These are phyloP conservation scores for Colletotrichum abscissum DNA, from an alignment of 2,329 filamentous ascomycete species.

Conservation along the genomic window DNA sequence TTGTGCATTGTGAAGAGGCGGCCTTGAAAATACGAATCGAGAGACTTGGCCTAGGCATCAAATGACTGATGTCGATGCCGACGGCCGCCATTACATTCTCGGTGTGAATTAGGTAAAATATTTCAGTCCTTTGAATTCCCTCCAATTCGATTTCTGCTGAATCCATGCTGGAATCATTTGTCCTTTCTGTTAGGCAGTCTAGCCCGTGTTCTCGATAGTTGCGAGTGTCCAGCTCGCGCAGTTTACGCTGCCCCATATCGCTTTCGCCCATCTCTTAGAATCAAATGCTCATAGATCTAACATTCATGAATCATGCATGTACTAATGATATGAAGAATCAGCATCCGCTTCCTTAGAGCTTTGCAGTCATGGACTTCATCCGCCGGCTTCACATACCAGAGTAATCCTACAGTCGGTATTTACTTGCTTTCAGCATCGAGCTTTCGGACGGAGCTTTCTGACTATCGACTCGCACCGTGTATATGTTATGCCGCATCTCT, in stretches of 20 bases:
- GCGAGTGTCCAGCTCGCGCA: neutral
- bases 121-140: neutral
- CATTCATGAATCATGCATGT: neutral
- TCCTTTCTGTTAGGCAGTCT: neutral
- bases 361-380: neutral
- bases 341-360: neutral
- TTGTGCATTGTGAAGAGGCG: too few relatives aligned
- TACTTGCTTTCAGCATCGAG: neutral
- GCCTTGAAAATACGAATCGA: too few relatives aligned
- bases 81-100: neutral
- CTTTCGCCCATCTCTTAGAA: neutral
- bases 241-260: neutral
- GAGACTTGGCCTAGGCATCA: too few relatives aligned
- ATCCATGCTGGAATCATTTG: neutral
- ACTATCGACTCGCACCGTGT: neutral
- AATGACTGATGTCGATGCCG: too few relatives aligned
- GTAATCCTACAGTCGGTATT: neutral
- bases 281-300: neutral
- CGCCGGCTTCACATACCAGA: neutral
- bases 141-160: neutral
- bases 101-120: neutral
- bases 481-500: neutral
- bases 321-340: neutral
- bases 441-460: neutral
- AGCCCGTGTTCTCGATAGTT: neutral